Evolutionary conservation across 192 early-diverging fungal genomes (phyloP).

Genomic region (Diversispora eburnea): DNA sequence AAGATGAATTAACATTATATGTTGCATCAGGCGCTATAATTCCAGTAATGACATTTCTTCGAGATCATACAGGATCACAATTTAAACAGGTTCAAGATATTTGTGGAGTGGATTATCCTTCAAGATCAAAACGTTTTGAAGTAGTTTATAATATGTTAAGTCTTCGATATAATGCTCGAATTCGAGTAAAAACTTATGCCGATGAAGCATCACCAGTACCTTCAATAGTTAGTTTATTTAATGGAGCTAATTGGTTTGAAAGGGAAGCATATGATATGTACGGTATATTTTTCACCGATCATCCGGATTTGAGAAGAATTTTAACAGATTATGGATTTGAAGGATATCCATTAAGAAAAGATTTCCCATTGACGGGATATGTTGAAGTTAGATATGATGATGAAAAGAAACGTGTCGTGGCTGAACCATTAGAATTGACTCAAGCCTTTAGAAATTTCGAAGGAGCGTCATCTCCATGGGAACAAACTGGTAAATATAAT

Average conservation of each 20-base stretch:
- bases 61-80: slow-evolving; percentile 88
- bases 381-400: slow-evolving; percentile 99
- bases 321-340: slow-evolving; percentile 99
- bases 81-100: slow-evolving; percentile 91
- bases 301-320: slow-evolving; percentile 95
- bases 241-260: slow-evolving; percentile 94
- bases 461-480: slow-evolving; percentile 90
- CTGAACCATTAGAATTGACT: slow-evolving; percentile 92
- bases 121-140: slow-evolving; percentile 91
- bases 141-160: slow-evolving; percentile 92
- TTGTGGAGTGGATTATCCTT: slow-evolving; percentile 90
- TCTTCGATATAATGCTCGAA: slow-evolving; percentile 83
- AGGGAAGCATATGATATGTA: slow-evolving; percentile 99
- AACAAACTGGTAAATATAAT: slow-evolving; percentile 60
- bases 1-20: slow-evolving; percentile 96
- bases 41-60: slow-evolving; percentile 83
- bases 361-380: slow-evolving; percentile 98
- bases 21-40: slow-evolving; percentile 77
- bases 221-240: slow-evolving; percentile 74
- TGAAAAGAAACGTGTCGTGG: slow-evolving; percentile 94
- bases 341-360: slow-evolving; percentile 92
- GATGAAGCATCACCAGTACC: slow-evolving; percentile 90
- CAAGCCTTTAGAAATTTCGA: slow-evolving; percentile 98
- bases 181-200: slow-evolving; percentile 97
- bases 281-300: slow-evolving; percentile 92